Base-by-base conservation (phyloP, 257 asterid species). In the Perilla frutescens region DNA sequence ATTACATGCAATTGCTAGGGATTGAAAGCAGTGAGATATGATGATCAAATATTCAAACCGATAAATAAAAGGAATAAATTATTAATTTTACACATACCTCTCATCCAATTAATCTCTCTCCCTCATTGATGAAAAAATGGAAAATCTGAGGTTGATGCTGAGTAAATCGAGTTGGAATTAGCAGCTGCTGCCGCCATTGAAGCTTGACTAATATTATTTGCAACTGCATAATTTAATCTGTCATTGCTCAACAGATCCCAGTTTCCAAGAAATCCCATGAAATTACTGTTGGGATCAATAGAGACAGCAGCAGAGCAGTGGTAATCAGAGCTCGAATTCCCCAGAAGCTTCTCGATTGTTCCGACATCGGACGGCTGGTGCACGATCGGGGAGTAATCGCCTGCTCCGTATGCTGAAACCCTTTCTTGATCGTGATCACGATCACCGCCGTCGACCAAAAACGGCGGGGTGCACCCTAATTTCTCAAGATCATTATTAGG, bases 281-380 rank as follows among this genome's bases (percentile, higher is more conserved):
- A 66, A 75, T 9, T 73, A 47, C 62, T 77, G 69, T 11, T 48
- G 43, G 65, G 59, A 71, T 82, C 85, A 10, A 4, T 44, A 76
- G 48, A 32, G 10, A 71, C 8, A 34, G 67, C n/a, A 53, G 69
- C 71, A 57, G 47, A 36, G 54, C 37, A 57, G 29, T 62, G 11
- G 6, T 32, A 62, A 36, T 29, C 65, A 70, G 77, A 26, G 61
- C 64, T 67, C 20, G 78, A 79, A 61, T 15, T 76, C 15, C 81
- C 86, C 41, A 78, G 76, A 61, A 82, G 64, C 7, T 64, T 85
- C 76, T 84, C 93, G 50, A 83, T 80, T 11, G 84, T 87, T 56
- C 83, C 93, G 34, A 66, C 87, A 70, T 87, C 87, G 71, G 62
- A 70, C 7, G 67, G 55, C 61, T 66, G 81, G 12, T 74, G 71